Conservation (phyloP, 495 filamentous ascomycete species). For the Neurospora sp. region DNA sequence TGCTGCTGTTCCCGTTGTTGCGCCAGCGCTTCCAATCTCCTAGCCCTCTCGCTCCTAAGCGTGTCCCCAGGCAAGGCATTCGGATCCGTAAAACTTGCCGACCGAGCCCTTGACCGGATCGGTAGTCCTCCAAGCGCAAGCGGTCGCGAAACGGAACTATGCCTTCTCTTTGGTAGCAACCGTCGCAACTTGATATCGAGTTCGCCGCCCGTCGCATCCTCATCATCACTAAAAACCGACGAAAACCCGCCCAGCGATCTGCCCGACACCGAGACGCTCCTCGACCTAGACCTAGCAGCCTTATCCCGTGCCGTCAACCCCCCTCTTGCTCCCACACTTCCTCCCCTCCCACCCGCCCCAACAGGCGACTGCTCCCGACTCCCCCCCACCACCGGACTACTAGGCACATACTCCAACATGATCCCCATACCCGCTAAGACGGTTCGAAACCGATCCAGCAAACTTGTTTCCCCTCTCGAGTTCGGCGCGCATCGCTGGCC, state of each 20-base stretch:
- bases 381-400: constrained; percentile 5
- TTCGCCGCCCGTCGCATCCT: not conserved
- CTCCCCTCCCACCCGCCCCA: not conserved
- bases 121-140: not conserved
- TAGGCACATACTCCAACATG: constrained; percentile 16
- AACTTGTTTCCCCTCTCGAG: not conserved
- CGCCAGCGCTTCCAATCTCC: not conserved
- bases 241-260: not conserved
- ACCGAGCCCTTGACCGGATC: not conserved
- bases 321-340: not conserved
- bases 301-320: not conserved
- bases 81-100: not conserved
- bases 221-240: not conserved
- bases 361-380: constrained; percentile 6
- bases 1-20: not conserved
- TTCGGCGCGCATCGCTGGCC: constrained; percentile 32
- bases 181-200: not conserved
- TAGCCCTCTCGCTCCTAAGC: not conserved
- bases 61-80: not conserved
- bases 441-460: constrained; percentile 25
- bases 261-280: not conserved
- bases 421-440: constrained; percentile 25
- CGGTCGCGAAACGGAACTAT: not conserved
- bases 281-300: not conserved
- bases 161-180: not conserved